Conservation (phyloP, 164 flowering plant genomes). For the Magnolia kwangsiensis region DNA sequence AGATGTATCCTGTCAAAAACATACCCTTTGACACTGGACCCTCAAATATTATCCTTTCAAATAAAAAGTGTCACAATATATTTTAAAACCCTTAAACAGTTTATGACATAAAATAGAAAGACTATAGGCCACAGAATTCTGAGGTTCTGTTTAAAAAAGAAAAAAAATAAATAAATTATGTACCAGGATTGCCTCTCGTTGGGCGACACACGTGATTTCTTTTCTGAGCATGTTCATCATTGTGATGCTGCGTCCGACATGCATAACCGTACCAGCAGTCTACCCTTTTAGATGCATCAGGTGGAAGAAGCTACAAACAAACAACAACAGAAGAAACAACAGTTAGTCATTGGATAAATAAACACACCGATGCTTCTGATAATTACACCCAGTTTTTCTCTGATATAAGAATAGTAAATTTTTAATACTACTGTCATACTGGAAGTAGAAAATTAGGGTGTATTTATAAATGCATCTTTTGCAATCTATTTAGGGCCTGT, state of each 20-base stretch:
- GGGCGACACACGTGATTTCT: slow-evolving; percentile 93
- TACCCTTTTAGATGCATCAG: slow-evolving; percentile 58
- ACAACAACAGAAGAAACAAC: neutral
- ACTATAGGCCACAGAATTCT: neutral
- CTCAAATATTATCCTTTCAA: too few species aligned
- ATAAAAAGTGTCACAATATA: too few species aligned
- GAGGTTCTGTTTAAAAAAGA: neutral
- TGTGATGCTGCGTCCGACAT: slow-evolving; percentile 91
- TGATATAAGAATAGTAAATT: too few species aligned
- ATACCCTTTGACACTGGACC: too few species aligned
- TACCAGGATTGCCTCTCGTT: slow-evolving; percentile 44
- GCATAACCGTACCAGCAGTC: slow-evolving; percentile 93
- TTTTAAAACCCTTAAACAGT: too few species aligned
- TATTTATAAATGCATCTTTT: too few species aligned
- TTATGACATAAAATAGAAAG: too few species aligned
- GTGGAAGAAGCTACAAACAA: slow-evolving; percentile 49
- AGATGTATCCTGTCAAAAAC: too few species aligned
- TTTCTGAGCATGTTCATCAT: slow-evolving; percentile 77
- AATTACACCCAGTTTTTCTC: neutral
- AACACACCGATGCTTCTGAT: neutral
- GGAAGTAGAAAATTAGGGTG: too few species aligned
- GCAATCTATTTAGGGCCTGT: too few species aligned
- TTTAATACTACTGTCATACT: too few species aligned
- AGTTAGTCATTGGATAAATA: neutral
- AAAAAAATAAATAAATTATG: neutral